Evolutionary conservation across 805 yeast species (phyloP), one percentile per base, ranked within the genome.

Genomic region (Cyberlindnera amylophila): DNA sequence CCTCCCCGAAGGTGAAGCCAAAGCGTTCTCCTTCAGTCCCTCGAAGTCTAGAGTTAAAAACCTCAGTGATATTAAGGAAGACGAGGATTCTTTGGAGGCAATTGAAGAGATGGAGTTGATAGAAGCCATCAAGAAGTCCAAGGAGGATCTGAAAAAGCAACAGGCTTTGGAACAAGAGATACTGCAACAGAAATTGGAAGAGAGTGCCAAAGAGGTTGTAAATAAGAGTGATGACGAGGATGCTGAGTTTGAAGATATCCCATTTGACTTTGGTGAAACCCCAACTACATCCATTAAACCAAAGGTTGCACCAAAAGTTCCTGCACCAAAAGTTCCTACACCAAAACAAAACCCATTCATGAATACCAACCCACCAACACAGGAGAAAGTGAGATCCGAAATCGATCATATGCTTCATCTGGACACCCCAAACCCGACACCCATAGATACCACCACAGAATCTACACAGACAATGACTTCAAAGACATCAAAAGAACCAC

Each of bases 121-220:
- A 33, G 74, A 74, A 37, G 64, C 64, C 4, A 55, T 79, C 24
- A 60, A 62, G 44, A 53, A 54, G 31, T 82, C 85, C 0, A 69
- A 78, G 32, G 73, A 69, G 37, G 64, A 61, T 29, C 73, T 78
- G 2, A 71, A 72, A 44, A 51, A 58, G 40, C 81, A 77, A 29
- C 53, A 61, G 19, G 56, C 60, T 23, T 49, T 64, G 36, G 66
- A 63, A 36, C 53, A 54, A 32, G 45, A 55, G 26, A 19, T 49
- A 7, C 24, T 33, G 8, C 39, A 41, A 19, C 23, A 38, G 34
- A 38, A 34, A 33, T 13, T 28, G 7, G 18, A 32, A 24, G 16
- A 33, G 32, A 32, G 27, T 38, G 15, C 41, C 13, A 8, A 16
- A 16, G 28, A 26, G 11, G 23, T 4, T 9, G 29, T 19, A 4